Evolutionary conservation across 495 filamentous ascomycete genomes (phyloP), one percentile per base, ranked within the genome.

Genomic region (Neurospora sp.): DNA sequence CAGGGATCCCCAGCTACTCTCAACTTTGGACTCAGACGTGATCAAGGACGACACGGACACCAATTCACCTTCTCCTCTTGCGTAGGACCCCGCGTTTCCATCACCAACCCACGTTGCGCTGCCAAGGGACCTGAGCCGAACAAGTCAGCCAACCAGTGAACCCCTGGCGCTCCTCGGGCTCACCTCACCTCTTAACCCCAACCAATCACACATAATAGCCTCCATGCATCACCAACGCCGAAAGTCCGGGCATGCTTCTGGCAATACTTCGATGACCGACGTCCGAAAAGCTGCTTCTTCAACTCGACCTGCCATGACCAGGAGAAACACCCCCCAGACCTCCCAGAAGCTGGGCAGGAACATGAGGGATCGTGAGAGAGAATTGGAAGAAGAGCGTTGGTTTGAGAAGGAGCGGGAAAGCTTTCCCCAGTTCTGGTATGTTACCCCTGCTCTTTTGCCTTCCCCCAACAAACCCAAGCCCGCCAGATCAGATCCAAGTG

Each of bases 361-460:
- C 70, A 79, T 81, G 18, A 79, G 78, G 70, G 83, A 84, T 68
- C 83, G 84, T 9, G 84, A 85, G 73, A 79, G 77, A 73, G 81
- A 84, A 65, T 78, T 75, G 76, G 83, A 86, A 61, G 79, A 83
- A n/a, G 82, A 83, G 72, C 81, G 82, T 35, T 85, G 79, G 81
- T 84, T 79, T 73, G 84, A 84, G 9, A 83, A 85, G 70, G 85
- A 85, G 76, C 74, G 83, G 69, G 83, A 85, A 72, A 86, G 82
- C 79, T 86, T 86, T 71, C 85, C 85, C 18, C 82, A 85, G 78
- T 86, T 82, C 69, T 86, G 85, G 85, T 86, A 84, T 70, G 84
- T 82, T 40, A 41, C 68, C 22, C 53, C 41, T 39, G 44, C 48
- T 69, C 73, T 59, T 41, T 73, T 42, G 40, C 69, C 48, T 31